Evolutionary conservation across 169 alveolate genomes (phyloP).

Genomic region (Cryptosporidium meleagridis): DNA sequence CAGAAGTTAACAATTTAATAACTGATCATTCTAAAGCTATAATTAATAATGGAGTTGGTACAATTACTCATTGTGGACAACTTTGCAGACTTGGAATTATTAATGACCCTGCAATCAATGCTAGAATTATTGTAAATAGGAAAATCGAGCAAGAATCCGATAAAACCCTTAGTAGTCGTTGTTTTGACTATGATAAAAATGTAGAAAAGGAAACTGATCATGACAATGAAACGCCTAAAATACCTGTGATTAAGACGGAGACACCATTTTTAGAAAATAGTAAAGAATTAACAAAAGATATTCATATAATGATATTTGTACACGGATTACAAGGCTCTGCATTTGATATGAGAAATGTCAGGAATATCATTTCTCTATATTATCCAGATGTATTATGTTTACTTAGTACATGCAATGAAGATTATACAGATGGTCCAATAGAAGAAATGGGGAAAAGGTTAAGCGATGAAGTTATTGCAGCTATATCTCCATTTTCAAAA

Average conservation of each 20-base stretch:
- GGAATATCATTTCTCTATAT: constrained; percentile 84
- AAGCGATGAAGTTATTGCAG: constrained; percentile 83
- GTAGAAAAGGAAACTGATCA: neutral
- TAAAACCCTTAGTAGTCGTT: neutral
- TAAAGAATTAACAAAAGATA: constrained; percentile 61
- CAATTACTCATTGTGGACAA: constrained; percentile 61
- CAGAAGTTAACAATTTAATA: neutral
- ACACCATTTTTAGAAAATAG: neutral
- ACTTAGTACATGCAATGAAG: constrained; percentile 88
- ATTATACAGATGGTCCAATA: constrained; percentile 89
- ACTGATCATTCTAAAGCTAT: neutral
- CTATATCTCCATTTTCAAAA: constrained; percentile 55
- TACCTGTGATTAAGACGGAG: constrained; percentile 45
- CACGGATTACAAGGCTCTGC: constrained; percentile 94
- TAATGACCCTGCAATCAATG: constrained; percentile 60
- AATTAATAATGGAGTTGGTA: constrained; percentile 20
- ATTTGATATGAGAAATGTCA: constrained; percentile 89
- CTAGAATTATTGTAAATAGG: constrained; percentile 18
- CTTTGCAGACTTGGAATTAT: constrained; percentile 61
- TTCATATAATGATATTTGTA: constrained; percentile 91
- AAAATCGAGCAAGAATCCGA: neutral
- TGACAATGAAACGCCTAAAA: constrained; percentile 10
- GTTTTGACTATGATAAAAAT: neutral
- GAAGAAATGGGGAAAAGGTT: constrained; percentile 87
- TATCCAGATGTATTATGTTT: constrained; percentile 88